Conservation (phyloP, 208 protist genomes). For the Giardia muris region DNA sequence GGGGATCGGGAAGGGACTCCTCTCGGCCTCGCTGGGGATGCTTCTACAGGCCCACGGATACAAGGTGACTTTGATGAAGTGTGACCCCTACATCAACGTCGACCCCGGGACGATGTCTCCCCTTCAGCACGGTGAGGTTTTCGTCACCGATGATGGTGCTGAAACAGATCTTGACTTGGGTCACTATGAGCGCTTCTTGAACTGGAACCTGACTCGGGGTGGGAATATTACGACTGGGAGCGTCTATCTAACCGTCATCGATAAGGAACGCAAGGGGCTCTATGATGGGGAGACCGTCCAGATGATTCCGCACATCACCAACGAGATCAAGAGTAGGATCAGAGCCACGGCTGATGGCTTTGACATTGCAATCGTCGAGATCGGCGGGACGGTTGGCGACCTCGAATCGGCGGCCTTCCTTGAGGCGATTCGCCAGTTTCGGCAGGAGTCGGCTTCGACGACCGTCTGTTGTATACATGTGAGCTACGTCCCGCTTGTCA, state of each 20-base stretch:
- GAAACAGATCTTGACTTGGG: constrained; percentile 84
- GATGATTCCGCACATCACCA: constrained; percentile 74
- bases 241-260: constrained; percentile 77
- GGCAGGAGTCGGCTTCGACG: constrained; percentile 57
- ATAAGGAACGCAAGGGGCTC: constrained; percentile 70
- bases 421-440: constrained; percentile 78
- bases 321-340: constrained; percentile 60
- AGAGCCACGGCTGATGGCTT: neutral
- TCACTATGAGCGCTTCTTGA: constrained; percentile 96
- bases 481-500: constrained; percentile 39
- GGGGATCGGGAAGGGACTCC: constrained; percentile 90
- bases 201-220: constrained; percentile 54
- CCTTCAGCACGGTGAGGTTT: constrained; percentile 63
- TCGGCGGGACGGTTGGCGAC: constrained; percentile 87
- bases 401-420: constrained; percentile 94
- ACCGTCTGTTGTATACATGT: constrained; percentile 57
- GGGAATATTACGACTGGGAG: constrained; percentile 98
- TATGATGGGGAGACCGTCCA: constrained; percentile 97
- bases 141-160: constrained; percentile 90
- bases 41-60: neutral
- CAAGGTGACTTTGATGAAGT: constrained; percentile 60
- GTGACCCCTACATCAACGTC: constrained; percentile 96
- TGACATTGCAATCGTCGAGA: constrained; percentile 80
- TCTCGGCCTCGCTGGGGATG: constrained; percentile 56
- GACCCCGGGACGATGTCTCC: constrained; percentile 55